Base-by-base conservation (phyloP, 169 alveolate species). In the Cryptosporidium canis region DNA sequence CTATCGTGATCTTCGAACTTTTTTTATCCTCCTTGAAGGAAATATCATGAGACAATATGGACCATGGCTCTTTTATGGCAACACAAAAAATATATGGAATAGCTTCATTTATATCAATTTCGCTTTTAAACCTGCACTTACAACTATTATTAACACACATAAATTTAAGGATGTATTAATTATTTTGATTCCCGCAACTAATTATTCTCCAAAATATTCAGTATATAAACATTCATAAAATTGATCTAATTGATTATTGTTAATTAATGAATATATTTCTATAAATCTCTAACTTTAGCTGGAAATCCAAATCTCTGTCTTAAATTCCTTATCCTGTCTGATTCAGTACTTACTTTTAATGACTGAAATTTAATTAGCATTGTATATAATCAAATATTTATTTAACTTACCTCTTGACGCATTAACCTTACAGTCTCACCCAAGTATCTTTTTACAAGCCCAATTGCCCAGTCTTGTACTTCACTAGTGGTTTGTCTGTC, bases 381-480 rank as follows among this genome's bases (percentile, higher is more conserved):
- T 27, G 7, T 16, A 21, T 31, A 0, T n/a, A n/a, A n/a, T n/a
- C n/a, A n/a, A n/a, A 56, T 2, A 16, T 1, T 21, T 14, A 8
- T 7, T 58, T 0, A 9, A 77, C 87, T 58, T 77, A 77, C 87
- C 35, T 77, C 87, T 29, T 77, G 58, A 6, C 64, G 24, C 14
- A 77, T 24, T 77, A 77, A 77, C 37, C 37, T 58, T 29, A 29
- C 58, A 7, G 87, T 77, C 41, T 77, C 87, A 35, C 87, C 72
- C 43, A 77, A 7, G 48, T 77, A 77, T 39, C 72, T 55, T 24
- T 41, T 39, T 16, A 77, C 71, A 37, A 77, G 71, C 16, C 77
- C 87, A 24, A 77, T 77, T 56, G 87, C 87, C 87, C 87, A 77
- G 3, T 77, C 87, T 53, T 77, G 87, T 9, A 77, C 64, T 77